Evolutionary conservation across 352 stramenopile species (phyloP), one percentile per base, ranked within the genome.

Genomic region (Phytophthora pistaciae): DNA sequence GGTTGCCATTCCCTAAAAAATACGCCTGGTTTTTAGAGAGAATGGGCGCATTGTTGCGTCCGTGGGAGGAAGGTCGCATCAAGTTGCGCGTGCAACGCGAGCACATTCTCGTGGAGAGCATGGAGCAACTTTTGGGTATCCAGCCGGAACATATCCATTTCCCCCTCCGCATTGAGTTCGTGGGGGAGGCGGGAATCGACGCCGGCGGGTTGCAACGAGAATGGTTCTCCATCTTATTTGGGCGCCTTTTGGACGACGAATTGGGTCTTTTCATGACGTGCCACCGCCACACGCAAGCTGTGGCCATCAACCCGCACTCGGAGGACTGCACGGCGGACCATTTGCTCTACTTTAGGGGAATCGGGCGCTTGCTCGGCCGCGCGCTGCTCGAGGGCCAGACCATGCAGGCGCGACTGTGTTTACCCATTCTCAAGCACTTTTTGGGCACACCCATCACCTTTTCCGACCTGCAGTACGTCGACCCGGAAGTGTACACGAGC

Each of bases 271-370:
- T 95, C 65, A 90, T 94, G 79, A 84, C 82, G 63, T 92, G 80
- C 56, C 80, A 92, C 60, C 78, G 85, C 49, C 80, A 91, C 54
- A 90, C 90, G 21, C 80, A 92, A 46, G 83, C 84, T 0, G 84
- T 94, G 48, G 81, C 84, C 0, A 91, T 95, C 62, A 96, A 94
- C 59, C 87, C 87, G 5, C 87, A 90, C 52, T 94, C 87, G 11
- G 81, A 87, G 70, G 83, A 91, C 57, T 90, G 83, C 40, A 91
- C 85, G 13, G 77, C 82, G 23, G 84, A 92, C 65, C 87, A 94
- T 48, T 72, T 94, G 74, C 80, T 97, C 33, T 99, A 99, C 77
- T 96, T 94, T 57, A 84, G 85, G 25, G 87, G 85, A 31, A 88
- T 91, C 56, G 88, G 88, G 2, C 75, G 88, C 2, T 72, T 96